phyloP scores from a whole-genome alignment of 1,284 basidiomycete species.

The Melampsora americana region DNA sequence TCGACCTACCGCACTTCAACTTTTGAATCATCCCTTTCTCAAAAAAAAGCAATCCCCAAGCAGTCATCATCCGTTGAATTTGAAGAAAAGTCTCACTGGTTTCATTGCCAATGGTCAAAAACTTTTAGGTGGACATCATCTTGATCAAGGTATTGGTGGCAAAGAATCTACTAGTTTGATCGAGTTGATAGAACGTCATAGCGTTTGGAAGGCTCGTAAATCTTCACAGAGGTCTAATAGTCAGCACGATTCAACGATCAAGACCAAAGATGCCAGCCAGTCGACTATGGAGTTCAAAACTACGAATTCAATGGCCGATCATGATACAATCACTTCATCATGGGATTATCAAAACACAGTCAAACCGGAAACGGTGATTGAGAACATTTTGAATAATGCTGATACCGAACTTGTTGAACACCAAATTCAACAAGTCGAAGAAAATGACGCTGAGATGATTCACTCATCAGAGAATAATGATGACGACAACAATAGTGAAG shows the following conservation, averaged over 20 bases:
- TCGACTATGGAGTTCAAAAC: slow-evolving; percentile 97
- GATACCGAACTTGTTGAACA: slow-evolving; percentile 33
- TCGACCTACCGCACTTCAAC: slow-evolving; percentile 84
- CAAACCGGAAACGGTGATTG: slow-evolving; percentile 60
- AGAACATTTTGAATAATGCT: slow-evolving; percentile 48
- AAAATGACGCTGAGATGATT: background rate
- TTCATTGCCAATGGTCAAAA: slow-evolving; percentile 35
- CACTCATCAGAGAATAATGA: background rate
- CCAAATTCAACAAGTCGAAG: slow-evolving; percentile 36
- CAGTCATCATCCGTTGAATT: background rate
- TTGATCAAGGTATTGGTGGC: background rate
- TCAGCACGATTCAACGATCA: slow-evolving; percentile 37
- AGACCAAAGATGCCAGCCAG: slow-evolving; percentile 62
- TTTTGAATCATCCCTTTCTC: slow-evolving; percentile 89
- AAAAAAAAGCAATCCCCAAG: slow-evolving; percentile 73
- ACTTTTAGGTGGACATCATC: slow-evolving; percentile 7
- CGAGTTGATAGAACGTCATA: slow-evolving; percentile 69
- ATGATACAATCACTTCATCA: slow-evolving; percentile 47
- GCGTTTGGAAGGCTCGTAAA: slow-evolving; percentile 50
- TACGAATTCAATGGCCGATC: slow-evolving; percentile 57
- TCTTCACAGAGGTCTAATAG: background rate
- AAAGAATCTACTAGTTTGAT: slow-evolving; percentile 60
- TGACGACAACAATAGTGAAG: slow-evolving; percentile 7
- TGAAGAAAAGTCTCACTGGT: slow-evolving; percentile 24
- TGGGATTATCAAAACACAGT: slow-evolving; percentile 60